A percentile compares a stretch with the other conserved stretches of the same genome.
phyloP scores from a whole-genome alignment of 2,329 filamentous ascomycete species.

The Paraphaeosphaeria sporulosa region DNA sequence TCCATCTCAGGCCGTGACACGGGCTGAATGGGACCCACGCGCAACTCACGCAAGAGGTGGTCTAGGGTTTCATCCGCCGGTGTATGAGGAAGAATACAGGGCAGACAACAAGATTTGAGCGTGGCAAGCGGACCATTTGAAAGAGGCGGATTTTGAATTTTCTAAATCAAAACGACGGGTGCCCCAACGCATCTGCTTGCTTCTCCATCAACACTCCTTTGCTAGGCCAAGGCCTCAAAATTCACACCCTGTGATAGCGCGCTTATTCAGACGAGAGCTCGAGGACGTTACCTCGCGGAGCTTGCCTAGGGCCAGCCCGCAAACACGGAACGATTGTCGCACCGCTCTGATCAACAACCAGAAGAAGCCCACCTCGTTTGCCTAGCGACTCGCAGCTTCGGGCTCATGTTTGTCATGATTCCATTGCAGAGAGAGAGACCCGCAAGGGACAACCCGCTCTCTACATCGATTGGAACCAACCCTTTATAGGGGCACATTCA shows the following conservation, averaged over 20 bases:
- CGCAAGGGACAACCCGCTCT: neutral
- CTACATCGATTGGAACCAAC: neutral
- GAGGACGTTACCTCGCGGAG: neutral
- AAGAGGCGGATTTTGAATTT: neutral
- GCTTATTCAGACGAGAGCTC: neutral
- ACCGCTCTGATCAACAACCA: neutral
- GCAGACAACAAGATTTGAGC: constrained; percentile 42
- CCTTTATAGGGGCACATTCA: neutral
- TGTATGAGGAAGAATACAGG: constrained; percentile 26
- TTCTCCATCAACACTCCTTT: neutral
- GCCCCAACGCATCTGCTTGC: neutral
- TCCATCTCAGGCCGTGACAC: constrained; percentile 37
- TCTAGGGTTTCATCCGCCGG: constrained; percentile 48
- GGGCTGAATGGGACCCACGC: constrained; percentile 47
- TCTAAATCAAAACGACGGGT: neutral
- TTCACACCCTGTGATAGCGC: neutral
- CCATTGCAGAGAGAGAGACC: neutral
- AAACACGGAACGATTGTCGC: neutral
- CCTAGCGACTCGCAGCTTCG: neutral
- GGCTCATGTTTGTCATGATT: constrained; percentile 9
- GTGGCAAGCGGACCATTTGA: neutral
- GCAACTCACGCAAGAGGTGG: constrained; percentile 50
- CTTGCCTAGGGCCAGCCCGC: neutral
- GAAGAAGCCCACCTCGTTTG: neutral
- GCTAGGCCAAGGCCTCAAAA: neutral